A percentile compares a stretch with the other conserved stretches of the same genome.
These are phyloP conservation scores for Penicillium tannophilum DNA, from an alignment of 495 filamentous ascomycete species.

Conservation along the genomic window DNA sequence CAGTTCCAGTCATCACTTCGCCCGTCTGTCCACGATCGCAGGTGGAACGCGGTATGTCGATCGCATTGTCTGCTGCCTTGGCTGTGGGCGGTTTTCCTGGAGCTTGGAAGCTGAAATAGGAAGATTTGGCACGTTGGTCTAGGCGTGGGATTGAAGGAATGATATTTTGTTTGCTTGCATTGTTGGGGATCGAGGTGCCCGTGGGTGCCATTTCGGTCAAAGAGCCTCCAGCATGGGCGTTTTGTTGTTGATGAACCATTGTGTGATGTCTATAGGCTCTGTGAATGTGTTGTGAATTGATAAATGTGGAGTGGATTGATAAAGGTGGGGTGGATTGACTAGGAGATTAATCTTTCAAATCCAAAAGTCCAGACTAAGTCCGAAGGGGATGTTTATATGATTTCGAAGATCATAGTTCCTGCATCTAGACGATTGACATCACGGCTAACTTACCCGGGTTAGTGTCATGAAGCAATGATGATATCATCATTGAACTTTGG, in stretches of 20 bases:
- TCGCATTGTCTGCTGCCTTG: slow-evolving; percentile 54
- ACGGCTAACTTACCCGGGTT: slow-evolving; percentile 25
- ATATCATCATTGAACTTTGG: slow-evolving; percentile 23
- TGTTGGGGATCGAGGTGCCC: slow-evolving; percentile 56
- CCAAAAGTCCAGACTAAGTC: neutral
- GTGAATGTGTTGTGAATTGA: neutral
- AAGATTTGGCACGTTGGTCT: slow-evolving; percentile 45
- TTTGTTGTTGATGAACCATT: slow-evolving; percentile 24
- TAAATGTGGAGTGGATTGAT: too few relatives aligned
- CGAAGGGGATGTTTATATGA: neutral
- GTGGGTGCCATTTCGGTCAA: slow-evolving; percentile 54
- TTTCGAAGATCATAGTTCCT: neutral
- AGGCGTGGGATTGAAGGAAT: slow-evolving; percentile 61
- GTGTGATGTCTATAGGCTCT: neutral
- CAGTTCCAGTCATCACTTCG: slow-evolving; percentile 55
- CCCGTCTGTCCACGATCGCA: slow-evolving; percentile 47
- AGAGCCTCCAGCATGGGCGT: slow-evolving; percentile 37
- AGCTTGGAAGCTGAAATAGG: slow-evolving; percentile 32
- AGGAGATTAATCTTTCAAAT: neutral
- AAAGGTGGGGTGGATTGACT: neutral
- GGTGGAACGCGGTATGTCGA: slow-evolving; percentile 53
- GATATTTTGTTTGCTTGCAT: slow-evolving; percentile 52
- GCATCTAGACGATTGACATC: slow-evolving; percentile 4
- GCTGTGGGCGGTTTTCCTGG: slow-evolving; percentile 37
- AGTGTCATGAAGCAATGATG: slow-evolving; percentile 30